Evolutionary conservation across 495 filamentous ascomycete genomes (phyloP), one percentile per base, ranked within the genome.

Genomic region (Xylaria palmicola): DNA sequence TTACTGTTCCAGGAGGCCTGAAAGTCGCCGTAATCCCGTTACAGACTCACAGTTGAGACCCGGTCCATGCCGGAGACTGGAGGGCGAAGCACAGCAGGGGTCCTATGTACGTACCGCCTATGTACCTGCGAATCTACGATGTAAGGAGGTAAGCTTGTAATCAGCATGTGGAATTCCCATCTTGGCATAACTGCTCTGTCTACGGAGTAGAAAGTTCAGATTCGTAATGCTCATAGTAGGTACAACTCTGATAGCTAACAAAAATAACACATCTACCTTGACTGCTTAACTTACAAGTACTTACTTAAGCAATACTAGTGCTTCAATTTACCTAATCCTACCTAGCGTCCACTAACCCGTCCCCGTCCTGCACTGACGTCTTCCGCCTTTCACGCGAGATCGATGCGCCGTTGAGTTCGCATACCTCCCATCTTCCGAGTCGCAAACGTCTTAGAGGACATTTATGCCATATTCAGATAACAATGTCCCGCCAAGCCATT

Each of bases 401-500:
- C 8, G 6, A 49, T 30, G 47, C 5, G 27, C 26, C 15, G n/a
- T n/a, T n/a, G n/a, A n/a, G n/a, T n/a, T n/a, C n/a, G n/a, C n/a
- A n/a, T n/a, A n/a, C n/a, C n/a, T n/a, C n/a, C n/a, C n/a, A n/a
- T n/a, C 17, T 39, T 9, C 19, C 40, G 12, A 15, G 20, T 37
- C 20, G 55, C 12, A 43, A n/a, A 13, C 24, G 34, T 32, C 26
- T 32, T 2, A n/a, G n/a, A 17, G 6, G 15, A 17, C 6, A 36
- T 22, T 17, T 26, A 45, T 36, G n/a, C n/a, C n/a, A 43, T 27
- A 20, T 41, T 7, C 43, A 19, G 13, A 29, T 15, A 32, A 39
- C 36, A 30, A 71, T 71, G 69, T 56, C 69, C 37, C 69, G 64
- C 53, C 60, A 64, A 67, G 61, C 66, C 60, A 34, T 71, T 22